phyloP scores from a whole-genome alignment of 2,329 filamentous ascomycete species.

The Periconia digitata region DNA sequence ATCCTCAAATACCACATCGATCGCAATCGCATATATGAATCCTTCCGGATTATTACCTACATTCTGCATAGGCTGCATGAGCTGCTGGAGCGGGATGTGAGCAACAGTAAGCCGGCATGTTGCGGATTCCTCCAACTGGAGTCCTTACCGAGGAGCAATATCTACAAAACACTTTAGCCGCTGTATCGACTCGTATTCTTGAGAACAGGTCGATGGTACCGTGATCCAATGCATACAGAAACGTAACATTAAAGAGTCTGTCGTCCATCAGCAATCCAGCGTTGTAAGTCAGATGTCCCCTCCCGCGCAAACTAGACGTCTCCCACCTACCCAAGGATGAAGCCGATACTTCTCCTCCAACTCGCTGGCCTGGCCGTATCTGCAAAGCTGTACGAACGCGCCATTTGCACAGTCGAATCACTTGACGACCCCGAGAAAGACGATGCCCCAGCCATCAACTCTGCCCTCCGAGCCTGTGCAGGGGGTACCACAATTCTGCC shows the following conservation, averaged over 20 bases:
- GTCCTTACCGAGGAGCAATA: background rate
- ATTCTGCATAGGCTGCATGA: too few relatives aligned
- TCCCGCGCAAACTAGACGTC: too few relatives aligned
- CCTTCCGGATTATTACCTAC: too few relatives aligned
- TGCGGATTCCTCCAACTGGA: background rate
- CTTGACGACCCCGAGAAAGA: conserved; percentile 38
- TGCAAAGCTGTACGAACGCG: conserved; percentile 8
- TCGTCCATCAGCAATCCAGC: too few relatives aligned
- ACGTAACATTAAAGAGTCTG: too few relatives aligned
- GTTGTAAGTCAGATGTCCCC: too few relatives aligned
- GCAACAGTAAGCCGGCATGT: background rate
- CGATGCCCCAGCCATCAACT: conserved; percentile 48
- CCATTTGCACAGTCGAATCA: conserved; percentile 37
- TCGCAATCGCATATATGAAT: too few relatives aligned
- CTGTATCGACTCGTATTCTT: background rate
- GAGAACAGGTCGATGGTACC: background rate
- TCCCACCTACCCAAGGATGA: background rate
- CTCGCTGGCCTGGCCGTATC: background rate
- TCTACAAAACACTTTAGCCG: background rate
- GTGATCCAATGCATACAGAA: too few relatives aligned
- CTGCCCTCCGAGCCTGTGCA: conserved; percentile 47
- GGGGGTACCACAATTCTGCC: conserved; percentile 51
- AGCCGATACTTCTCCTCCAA: background rate
- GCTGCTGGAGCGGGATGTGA: too few relatives aligned
- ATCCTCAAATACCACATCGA: too few relatives aligned